Conservation (phyloP, 106 monocot genomes). For the Iris macrosiphon region DNA sequence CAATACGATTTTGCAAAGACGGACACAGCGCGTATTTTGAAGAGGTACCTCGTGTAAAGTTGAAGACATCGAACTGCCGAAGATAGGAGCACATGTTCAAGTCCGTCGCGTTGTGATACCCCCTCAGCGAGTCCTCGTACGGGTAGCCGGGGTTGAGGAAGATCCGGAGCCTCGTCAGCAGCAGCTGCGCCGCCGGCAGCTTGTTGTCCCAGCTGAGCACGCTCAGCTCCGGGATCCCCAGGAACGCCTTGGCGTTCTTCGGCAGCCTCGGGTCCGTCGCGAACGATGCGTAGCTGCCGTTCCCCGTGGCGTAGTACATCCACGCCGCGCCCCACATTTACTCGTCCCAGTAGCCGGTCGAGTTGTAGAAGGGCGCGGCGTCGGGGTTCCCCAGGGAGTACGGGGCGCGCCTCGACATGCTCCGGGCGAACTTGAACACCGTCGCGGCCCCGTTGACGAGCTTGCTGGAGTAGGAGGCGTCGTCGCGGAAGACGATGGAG, state of each 20-base stretch:
- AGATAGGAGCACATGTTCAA: conserved; percentile 58
- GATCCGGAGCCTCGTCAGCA: conserved; percentile 67
- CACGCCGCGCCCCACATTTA: conserved; percentile 90
- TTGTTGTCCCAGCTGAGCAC: conserved; percentile 99
- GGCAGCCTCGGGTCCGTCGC: conserved; percentile 58
- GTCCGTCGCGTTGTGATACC: conserved; percentile 47
- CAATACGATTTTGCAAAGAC: no score
- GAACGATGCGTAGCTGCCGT: conserved; percentile 42
- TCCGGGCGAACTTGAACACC: conserved; percentile 63
- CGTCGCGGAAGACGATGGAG: conserved; percentile 80
- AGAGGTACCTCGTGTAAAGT: conserved; percentile 76
- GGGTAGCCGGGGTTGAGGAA: conserved; percentile 90
- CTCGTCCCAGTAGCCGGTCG: conserved; percentile 87
- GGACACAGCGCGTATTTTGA: no score
- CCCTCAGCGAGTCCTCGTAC: conserved; percentile 64
- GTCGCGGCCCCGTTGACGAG: conserved; percentile 51
- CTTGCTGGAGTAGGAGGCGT: conserved; percentile 54
- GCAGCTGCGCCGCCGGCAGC: conserved; percentile 69
- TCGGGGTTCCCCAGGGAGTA: conserved; percentile 35
- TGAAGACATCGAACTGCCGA: conserved; percentile 54
- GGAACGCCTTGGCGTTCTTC: conserved; percentile 49
- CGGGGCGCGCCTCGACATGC: conserved; percentile 3
- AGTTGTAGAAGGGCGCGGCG: conserved; percentile 71
- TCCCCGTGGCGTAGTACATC: conserved; percentile 93
- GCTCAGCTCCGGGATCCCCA: conserved; percentile 31